These are phyloP conservation scores for Nemania diffusa DNA, from an alignment of 2,329 filamentous ascomycete species.

Conservation along the genomic window DNA sequence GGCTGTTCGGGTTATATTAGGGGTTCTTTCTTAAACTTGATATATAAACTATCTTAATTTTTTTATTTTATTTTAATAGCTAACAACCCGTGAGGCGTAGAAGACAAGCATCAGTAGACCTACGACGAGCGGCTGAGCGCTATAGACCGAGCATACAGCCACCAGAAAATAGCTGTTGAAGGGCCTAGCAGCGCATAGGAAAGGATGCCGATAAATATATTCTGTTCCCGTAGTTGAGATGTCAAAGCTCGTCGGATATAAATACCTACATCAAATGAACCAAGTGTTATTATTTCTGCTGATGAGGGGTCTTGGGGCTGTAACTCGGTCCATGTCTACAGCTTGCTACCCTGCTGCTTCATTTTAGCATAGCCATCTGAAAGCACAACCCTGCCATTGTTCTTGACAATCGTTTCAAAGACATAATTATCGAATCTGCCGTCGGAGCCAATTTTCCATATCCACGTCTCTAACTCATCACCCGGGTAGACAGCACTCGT, in stretches of 20 bases:
- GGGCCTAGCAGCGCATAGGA: no score
- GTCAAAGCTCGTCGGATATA: not conserved
- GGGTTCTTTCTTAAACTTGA: no score
- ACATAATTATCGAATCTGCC: conserved; percentile 50
- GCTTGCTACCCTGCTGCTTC: conserved; percentile 44
- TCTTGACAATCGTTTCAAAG: conserved; percentile 54
- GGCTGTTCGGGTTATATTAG: no score
- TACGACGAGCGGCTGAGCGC: no score
- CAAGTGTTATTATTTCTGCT: not conserved
- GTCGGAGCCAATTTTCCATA: conserved; percentile 53
- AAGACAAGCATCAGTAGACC: no score
- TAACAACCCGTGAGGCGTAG: no score
- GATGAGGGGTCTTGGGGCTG: not conserved
- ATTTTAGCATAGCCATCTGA: conserved; percentile 52
- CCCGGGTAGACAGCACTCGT: conserved; percentile 59
- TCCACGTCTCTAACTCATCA: conserved; percentile 56
- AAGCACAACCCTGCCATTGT: conserved; percentile 49
- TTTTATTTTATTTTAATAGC: no score
- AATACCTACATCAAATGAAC: not conserved
- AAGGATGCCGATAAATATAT: no score
- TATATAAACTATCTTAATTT: no score
- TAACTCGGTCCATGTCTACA: conserved; percentile 34
- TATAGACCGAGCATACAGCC: no score
- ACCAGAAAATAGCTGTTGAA: no score
- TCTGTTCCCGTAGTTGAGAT: no score